These are phyloP conservation scores for Trichoderma oligosporum DNA, from an alignment of 2,329 filamentous ascomycete genomes.

Conservation along the genomic window DNA sequence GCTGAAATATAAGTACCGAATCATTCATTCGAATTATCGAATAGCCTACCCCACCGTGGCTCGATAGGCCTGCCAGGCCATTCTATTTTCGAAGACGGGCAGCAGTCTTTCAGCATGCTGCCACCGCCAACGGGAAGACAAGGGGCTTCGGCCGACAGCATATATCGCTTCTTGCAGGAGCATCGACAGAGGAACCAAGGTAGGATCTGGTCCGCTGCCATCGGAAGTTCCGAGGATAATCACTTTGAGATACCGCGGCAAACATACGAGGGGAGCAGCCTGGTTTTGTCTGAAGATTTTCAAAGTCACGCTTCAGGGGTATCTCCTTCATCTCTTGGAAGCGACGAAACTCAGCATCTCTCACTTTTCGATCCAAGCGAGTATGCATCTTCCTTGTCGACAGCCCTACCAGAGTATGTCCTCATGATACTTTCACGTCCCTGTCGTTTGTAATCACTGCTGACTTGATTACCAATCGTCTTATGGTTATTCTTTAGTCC, in stretches of 20 bases:
- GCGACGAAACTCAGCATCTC: not conserved
- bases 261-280: not conserved
- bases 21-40: not conserved
- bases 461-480: not conserved
- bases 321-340: not conserved
- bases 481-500: too few relatives aligned
- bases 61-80: not conserved
- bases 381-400: constrained; percentile 1
- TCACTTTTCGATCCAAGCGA: not conserved
- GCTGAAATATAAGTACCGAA: not conserved
- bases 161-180: not conserved
- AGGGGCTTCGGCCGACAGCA: not conserved
- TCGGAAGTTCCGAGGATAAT: not conserved
- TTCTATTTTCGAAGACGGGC: not conserved
- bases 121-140: not conserved
- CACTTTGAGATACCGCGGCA: not conserved
- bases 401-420: not conserved
- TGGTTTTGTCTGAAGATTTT: not conserved
- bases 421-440: not conserved
- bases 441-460: not conserved
- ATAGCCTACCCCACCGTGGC: not conserved
- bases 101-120: not conserved
- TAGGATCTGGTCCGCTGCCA: not conserved
- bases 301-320: not conserved
- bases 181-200: not conserved